Base-by-base conservation (phyloP, 2,329 filamentous ascomycete genomes). In the Monosporascus sp. region DNA sequence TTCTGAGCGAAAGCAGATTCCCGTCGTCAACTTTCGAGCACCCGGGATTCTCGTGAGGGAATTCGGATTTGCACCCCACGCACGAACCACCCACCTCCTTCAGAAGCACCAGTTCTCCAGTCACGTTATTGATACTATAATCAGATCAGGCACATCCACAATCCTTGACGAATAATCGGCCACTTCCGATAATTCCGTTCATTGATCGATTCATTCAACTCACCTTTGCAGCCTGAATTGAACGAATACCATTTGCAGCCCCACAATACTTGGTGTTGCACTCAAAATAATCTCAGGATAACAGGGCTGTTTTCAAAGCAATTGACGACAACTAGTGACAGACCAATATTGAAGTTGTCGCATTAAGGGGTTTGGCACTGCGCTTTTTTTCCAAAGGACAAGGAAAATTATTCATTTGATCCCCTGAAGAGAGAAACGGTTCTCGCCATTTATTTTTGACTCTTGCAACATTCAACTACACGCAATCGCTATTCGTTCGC, bases 11-110 rank as follows among this genome's bases (percentile, higher is more conserved):
- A 56, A 57, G 57, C 58, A 44, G 22, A 53, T 55, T 52, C 38
- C 47, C 48, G 44, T 49, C 36, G 25, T 45, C 54, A 49, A n/a
- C 46, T 54, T 54, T 54, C 51, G 51, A 53, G 54, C 54, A 54
- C 53, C 50, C 50, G 57, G 52, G 38, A 57, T 57, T 57, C 56
- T 62, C 50, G 57, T 64, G 64, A 66, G 64, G 65, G 62, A 65
- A 67, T 67, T 64, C 64, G 60, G 55, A 61, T 59, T 54, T 50
- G 53, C 51, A 51, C 56, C 59, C 57, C 53, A 58, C 56, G 59
- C 60, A 62, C 59, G 56, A 58, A 60, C 60, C 60, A 58, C 62
- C 59, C 54, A 24, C 47, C 15, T 49, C 22, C 48, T n/a, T 9
- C 22, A 25, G 17, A 36, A 25, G 48, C 54, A 55, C 38, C 48